A percentile compares a stretch with the other conserved stretches of the same genome.
Evolutionary conservation across 495 filamentous ascomycete genomes (phyloP).

Genomic region (Astrothelium macrocarpum): DNA sequence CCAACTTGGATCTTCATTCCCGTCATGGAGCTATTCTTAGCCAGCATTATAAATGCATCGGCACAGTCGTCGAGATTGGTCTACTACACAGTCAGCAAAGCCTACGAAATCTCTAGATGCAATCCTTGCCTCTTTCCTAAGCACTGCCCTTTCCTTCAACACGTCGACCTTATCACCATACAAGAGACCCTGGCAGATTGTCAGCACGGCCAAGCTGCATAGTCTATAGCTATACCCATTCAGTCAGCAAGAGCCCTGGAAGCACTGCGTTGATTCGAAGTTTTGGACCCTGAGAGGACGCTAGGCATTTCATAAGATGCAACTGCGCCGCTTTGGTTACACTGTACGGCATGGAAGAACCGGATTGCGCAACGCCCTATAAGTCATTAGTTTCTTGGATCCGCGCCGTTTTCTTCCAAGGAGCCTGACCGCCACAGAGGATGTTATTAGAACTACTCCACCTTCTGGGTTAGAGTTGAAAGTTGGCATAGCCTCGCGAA

Average conservation of each 20-base stretch:
- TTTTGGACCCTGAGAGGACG: constrained; percentile 54
- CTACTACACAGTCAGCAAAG: constrained; percentile 7
- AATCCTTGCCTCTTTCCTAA: constrained; percentile 27
- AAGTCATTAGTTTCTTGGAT: not conserved
- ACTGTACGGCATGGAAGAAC: constrained; percentile 56
- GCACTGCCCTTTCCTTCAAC: constrained; percentile 26
- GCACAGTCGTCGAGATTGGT: constrained; percentile 34
- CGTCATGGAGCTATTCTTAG: constrained; percentile 35
- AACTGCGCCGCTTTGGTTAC: constrained; percentile 60
- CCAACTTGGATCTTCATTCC: constrained; percentile 31
- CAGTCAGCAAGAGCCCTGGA: constrained; percentile 59
- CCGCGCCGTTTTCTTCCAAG: not conserved
- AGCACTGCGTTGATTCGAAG: constrained; percentile 57
- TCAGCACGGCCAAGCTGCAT: not conserved
- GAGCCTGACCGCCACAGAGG: constrained; percentile 44
- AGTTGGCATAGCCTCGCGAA: constrained; percentile 52
- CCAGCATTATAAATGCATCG: constrained; percentile 31
- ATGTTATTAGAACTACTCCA: constrained; percentile 59
- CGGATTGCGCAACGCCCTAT: constrained; percentile 39
- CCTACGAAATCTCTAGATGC: not conserved
- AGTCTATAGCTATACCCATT: constrained; percentile 47
- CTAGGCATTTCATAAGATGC: constrained; percentile 67
- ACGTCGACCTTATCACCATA: constrained; percentile 22
- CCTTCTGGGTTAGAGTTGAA: constrained; percentile 63
- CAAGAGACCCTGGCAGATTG: constrained; percentile 21